Conservation (phyloP, 352 stramenopile species). For the Pythium volutum region DNA sequence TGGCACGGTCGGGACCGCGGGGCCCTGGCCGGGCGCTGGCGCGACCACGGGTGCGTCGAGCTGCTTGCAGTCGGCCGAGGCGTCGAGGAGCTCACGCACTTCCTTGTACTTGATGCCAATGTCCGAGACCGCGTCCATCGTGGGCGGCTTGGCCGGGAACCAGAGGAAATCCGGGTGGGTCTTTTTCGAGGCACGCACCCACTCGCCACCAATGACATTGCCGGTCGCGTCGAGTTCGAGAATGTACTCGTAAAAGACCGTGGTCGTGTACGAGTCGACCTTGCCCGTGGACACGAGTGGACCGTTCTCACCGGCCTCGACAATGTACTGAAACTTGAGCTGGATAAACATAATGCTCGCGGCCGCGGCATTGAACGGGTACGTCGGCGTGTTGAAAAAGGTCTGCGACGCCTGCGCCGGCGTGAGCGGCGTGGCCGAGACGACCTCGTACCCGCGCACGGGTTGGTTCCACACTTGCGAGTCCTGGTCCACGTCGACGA, state of each 20-base stretch:
- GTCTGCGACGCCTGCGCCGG: conserved; percentile 25
- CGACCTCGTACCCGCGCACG: conserved; percentile 40
- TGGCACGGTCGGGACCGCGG: too few species aligned
- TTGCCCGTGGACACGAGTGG: conserved; percentile 27
- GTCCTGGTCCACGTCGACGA: conserved; percentile 37
- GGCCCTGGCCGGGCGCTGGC: too few species aligned
- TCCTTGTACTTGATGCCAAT: conserved; percentile 21
- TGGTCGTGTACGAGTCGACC: conserved; percentile 27
- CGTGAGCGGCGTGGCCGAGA: conserved; percentile 32
- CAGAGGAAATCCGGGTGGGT: conserved; percentile 73
- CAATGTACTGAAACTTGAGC: conserved; percentile 42
- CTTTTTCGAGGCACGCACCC: conserved; percentile 44
- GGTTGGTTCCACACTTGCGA: conserved; percentile 58
- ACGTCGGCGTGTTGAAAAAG: conserved; percentile 20
- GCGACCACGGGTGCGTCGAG: neutral
- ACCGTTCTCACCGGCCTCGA: conserved; percentile 38
- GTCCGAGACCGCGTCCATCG: conserved; percentile 2
- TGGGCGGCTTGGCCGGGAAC: conserved; percentile 35
- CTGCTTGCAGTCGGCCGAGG: conserved; percentile 10
- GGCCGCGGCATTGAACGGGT: conserved; percentile 33
- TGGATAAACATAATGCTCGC: conserved; percentile 40
- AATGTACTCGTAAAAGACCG: conserved; percentile 42
- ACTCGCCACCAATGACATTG: conserved; percentile 71
- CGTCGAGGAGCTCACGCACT: conserved; percentile 9
- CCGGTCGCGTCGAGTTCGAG: conserved; percentile 58